These are phyloP conservation scores for Trichoderma endophyticum DNA, from an alignment of 2,329 filamentous ascomycete species.

Conservation along the genomic window DNA sequence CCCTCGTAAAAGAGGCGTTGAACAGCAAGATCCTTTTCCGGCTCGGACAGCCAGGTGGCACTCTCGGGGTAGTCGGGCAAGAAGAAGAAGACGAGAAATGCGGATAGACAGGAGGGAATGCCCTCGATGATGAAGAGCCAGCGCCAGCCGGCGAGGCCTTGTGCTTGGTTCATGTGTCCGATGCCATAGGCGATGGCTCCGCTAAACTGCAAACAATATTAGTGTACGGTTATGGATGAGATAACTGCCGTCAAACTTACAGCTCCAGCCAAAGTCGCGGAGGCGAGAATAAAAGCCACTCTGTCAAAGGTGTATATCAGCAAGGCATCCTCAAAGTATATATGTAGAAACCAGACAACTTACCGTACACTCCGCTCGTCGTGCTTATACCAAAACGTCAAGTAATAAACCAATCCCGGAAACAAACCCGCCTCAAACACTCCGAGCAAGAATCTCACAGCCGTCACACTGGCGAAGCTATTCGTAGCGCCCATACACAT, in stretches of 20 bases:
- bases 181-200: constrained; percentile 71
- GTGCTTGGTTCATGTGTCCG: constrained; percentile 64
- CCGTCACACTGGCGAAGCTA: constrained; percentile 61
- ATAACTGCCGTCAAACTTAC: constrained; percentile 23
- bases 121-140: constrained; percentile 65
- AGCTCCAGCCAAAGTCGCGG: constrained; percentile 67
- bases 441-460: constrained; percentile 65
- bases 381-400: constrained; percentile 72
- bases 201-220: constrained; percentile 46
- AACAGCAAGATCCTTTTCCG: constrained; percentile 56
- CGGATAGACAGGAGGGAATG: constrained; percentile 61
- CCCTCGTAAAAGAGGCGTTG: constrained; percentile 45
- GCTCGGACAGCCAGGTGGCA: constrained; percentile 57
- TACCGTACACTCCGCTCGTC: constrained; percentile 63
- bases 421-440: constrained; percentile 69
- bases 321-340: background rate
- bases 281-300: constrained; percentile 67
- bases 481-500: constrained; percentile 63
- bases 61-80: constrained; percentile 67
- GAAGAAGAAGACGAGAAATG: constrained; percentile 62
- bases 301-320: constrained; percentile 30
- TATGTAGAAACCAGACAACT: constrained; percentile 6
- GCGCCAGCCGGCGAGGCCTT: constrained; percentile 64
- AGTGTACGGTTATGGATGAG: background rate
- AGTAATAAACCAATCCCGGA: constrained; percentile 55